Evolutionary conservation across 176 grass and related monocot genomes (phyloP).

Genomic region (Panicum miliaceum): DNA sequence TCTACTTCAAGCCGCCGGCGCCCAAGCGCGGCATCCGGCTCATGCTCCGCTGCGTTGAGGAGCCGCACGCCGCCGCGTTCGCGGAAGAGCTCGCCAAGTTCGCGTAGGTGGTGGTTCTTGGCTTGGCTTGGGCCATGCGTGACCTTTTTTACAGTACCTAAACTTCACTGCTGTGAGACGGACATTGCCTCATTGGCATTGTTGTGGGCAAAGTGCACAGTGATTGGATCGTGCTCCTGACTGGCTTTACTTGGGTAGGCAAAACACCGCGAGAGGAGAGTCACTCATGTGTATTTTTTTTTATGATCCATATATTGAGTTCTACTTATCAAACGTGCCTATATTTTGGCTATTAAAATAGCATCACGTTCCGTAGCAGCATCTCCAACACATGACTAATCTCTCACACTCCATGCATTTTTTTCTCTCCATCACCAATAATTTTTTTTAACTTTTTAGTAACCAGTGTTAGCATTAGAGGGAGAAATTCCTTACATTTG

Average conservation of each 20-base stretch:
- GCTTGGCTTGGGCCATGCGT: not conserved
- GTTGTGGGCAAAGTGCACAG: not conserved
- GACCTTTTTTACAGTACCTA: not conserved
- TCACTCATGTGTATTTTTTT: too few species aligned
- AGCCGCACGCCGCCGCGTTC: conserved; percentile 60
- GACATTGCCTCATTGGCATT: not conserved
- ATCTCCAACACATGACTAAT: too few species aligned
- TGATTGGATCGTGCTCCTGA: not conserved
- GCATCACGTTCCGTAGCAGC: too few species aligned
- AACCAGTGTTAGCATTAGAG: too few species aligned
- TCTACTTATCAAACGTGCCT: too few species aligned
- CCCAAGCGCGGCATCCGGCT: conserved; percentile 80
- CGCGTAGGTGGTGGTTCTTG: not conserved
- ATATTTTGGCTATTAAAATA: too few species aligned
- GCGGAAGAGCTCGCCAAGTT: conserved; percentile 60
- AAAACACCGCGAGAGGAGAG: too few species aligned
- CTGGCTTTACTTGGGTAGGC: too few species aligned
- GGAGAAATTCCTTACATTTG: too few species aligned
- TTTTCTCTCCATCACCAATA: too few species aligned
- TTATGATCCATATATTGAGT: not conserved
- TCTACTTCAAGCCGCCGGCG: conserved; percentile 69
- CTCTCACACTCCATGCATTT: too few species aligned
- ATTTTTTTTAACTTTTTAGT: too few species aligned
- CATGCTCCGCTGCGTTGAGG: conserved; percentile 78
- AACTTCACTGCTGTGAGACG: not conserved